These are phyloP conservation scores for Vanilla planifolia DNA, from an alignment of 106 monocot genomes.

Conservation along the genomic window DNA sequence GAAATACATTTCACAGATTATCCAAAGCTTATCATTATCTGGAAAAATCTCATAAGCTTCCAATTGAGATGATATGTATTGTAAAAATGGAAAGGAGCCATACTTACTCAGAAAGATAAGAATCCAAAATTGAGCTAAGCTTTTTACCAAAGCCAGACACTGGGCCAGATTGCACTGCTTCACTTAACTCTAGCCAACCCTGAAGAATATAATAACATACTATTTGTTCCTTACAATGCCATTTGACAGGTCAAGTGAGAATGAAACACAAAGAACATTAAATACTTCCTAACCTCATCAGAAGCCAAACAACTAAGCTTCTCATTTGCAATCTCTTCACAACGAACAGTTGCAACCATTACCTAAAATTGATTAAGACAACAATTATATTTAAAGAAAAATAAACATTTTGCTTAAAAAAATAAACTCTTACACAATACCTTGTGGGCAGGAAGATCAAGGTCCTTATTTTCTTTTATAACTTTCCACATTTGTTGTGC, in stretches of 20 bases:
- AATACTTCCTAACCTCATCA: conserved; percentile 30
- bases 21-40: too few species aligned
- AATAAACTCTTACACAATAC: conserved; percentile 10
- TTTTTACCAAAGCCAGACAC: conserved; percentile 55
- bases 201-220: conserved; percentile 6
- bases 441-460: conserved; percentile 67
- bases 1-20: too few species aligned
- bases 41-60: background rate
- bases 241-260: background rate
- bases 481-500: conserved; percentile 55
- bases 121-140: conserved; percentile 37
- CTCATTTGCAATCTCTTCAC: conserved; percentile 60
- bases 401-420: background rate
- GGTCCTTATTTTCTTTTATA: conserved; percentile 56
- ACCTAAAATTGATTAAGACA: conserved; percentile 20
- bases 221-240: background rate
- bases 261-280: background rate
- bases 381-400: background rate
- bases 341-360: conserved; percentile 58
- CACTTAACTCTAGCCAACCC: conserved; percentile 49
- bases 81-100: too few species aligned
- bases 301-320: conserved; percentile 28
- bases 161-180: conserved; percentile 35
- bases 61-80: too few species aligned
- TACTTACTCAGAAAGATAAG: conserved; percentile 44